Evolutionary conservation across 768 basidiomycete species (phyloP).

Genomic region (Rhizopogon roseolus): DNA sequence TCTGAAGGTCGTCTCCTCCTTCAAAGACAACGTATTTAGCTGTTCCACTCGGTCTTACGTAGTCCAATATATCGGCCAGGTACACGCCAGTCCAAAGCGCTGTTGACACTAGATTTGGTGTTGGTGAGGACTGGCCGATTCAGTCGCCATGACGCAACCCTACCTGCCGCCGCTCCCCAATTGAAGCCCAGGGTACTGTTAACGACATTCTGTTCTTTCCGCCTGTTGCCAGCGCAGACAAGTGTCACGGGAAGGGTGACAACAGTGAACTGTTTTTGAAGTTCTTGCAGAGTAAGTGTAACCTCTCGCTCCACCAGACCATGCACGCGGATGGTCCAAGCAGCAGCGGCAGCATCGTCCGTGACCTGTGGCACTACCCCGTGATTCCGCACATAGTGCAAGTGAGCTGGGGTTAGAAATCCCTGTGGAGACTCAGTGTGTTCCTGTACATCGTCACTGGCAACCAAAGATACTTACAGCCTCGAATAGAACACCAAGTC

Average conservation of each 20-base stretch:
- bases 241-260: conserved; percentile 59
- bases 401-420: conserved; percentile 49
- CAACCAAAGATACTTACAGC: conserved; percentile 19
- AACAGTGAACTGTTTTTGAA: conserved; percentile 40
- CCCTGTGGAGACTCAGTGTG: conserved; percentile 25
- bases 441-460: no score
- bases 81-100: conserved; percentile 59
- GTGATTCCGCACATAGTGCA: conserved; percentile 61
- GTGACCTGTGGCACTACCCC: conserved; percentile 52
- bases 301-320: conserved; percentile 32
- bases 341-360: conserved; percentile 22
- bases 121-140: conserved; percentile 4
- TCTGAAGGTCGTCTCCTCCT: conserved; percentile 49
- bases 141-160: neutral
- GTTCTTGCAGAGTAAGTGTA: conserved; percentile 39
- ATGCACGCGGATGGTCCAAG: conserved; percentile 44
- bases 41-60: conserved; percentile 33
- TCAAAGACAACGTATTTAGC: conserved; percentile 56
- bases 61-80: conserved; percentile 49
- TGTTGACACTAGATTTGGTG: conserved; percentile 32
- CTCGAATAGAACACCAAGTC: conserved; percentile 36
- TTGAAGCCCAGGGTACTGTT: conserved; percentile 50
- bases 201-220: conserved; percentile 64
- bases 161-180: conserved; percentile 48
- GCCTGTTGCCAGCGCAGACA: conserved; percentile 60